phyloP scores from a whole-genome alignment of 2,329 filamentous ascomycete genomes.

The Podosphaera fusca region DNA sequence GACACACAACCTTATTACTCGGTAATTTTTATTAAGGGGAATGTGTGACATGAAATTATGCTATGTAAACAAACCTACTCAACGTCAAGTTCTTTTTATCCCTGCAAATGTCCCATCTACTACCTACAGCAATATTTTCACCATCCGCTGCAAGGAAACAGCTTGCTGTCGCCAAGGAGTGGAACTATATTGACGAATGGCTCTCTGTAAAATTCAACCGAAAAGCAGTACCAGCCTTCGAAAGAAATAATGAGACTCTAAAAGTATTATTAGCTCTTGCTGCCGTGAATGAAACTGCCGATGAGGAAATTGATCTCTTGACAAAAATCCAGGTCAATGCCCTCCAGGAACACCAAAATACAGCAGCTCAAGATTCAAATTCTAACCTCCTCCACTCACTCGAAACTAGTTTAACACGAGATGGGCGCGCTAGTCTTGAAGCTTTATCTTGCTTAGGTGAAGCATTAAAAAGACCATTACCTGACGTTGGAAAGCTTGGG shows the following conservation, averaged over 20 bases:
- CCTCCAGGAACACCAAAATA: slow-evolving; percentile 28
- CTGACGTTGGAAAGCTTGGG: slow-evolving; percentile 24
- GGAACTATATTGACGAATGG: slow-evolving; percentile 74
- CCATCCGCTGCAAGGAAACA: slow-evolving; percentile 49
- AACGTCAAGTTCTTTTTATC: too few relatives aligned
- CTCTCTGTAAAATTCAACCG: slow-evolving; percentile 45
- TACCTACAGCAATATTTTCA: slow-evolving; percentile 36
- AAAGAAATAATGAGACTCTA: slow-evolving; percentile 69
- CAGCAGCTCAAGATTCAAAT: slow-evolving; percentile 16
- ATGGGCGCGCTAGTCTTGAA: slow-evolving; percentile 32
- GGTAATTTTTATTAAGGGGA: background rate
- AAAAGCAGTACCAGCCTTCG: slow-evolving; percentile 45
- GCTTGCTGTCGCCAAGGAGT: slow-evolving; percentile 68
- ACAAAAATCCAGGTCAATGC: slow-evolving; percentile 34
- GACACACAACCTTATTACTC: background rate
- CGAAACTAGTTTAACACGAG: slow-evolving; percentile 28
- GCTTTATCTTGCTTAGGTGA: slow-evolving; percentile 31
- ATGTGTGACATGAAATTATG: too few relatives aligned
- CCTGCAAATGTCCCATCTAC: slow-evolving; percentile 17
- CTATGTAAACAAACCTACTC: too few relatives aligned
- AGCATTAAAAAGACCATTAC: slow-evolving; percentile 20
- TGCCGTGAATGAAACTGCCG: slow-evolving; percentile 51
- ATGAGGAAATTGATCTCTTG: slow-evolving; percentile 41
- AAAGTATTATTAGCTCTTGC: slow-evolving; percentile 52
- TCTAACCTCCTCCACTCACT: slow-evolving; percentile 27